A percentile compares a stretch with the other conserved stretches of the same genome.
These are phyloP conservation scores for Desmodesmus armatus DNA, from an alignment of 139 green algal genomes.

Conservation along the genomic window DNA sequence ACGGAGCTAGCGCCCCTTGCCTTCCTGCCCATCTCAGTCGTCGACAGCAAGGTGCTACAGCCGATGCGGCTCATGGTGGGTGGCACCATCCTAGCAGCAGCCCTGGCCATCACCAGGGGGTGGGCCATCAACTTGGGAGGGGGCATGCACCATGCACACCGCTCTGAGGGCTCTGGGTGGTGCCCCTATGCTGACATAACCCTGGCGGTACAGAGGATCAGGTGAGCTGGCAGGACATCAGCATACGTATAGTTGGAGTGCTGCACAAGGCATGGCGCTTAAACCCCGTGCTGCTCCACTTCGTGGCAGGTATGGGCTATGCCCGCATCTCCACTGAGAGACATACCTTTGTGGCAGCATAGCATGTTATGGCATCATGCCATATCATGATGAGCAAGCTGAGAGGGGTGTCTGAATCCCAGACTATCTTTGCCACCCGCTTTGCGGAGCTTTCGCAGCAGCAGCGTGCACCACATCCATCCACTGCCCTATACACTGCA, in stretches of 20 bases:
- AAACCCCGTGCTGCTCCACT: too few species aligned
- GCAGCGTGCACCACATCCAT: too few species aligned
- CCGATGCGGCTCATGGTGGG: slow-evolving; percentile 63
- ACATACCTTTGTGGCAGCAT: not conserved
- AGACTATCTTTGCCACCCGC: too few species aligned
- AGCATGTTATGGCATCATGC: too few species aligned
- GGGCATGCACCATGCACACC: slow-evolving; percentile 83
- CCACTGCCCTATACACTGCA: too few species aligned
- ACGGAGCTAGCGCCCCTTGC: slow-evolving; percentile 74
- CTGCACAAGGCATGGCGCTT: not conserved
- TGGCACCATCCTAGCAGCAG: slow-evolving; percentile 79
- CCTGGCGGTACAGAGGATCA: slow-evolving; percentile 65
- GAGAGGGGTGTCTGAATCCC: too few species aligned
- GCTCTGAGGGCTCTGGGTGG: slow-evolving; percentile 56
- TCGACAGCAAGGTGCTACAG: not conserved
- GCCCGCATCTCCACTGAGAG: not conserved
- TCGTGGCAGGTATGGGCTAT: not conserved
- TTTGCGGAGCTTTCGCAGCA: too few species aligned
- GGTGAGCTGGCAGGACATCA: slow-evolving; percentile 16
- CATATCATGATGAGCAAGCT: too few species aligned
- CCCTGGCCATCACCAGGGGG: slow-evolving; percentile 75
- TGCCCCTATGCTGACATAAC: slow-evolving; percentile 80
- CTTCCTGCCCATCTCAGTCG: slow-evolving; percentile 60
- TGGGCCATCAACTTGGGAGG: slow-evolving; percentile 87
- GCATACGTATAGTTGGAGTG: not conserved